phyloP scores from a whole-genome alignment of 2,329 filamentous ascomycete species.

The Aspergillus ruber region DNA sequence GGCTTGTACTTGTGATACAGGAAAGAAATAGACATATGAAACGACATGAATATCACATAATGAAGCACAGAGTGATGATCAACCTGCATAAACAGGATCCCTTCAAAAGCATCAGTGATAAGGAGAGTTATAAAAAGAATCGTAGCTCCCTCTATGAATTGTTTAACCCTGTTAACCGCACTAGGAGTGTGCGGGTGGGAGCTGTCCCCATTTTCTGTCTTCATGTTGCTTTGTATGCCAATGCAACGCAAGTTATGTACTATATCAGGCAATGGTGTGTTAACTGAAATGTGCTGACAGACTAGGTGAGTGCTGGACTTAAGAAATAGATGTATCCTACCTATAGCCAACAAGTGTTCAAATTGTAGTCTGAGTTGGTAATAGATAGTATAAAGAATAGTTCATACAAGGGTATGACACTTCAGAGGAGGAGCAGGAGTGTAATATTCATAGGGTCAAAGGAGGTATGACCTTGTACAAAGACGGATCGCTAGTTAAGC shows the following conservation, averaged over 20 bases:
- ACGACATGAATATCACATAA: not conserved
- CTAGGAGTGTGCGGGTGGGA: not conserved
- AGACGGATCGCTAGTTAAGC: too few relatives aligned
- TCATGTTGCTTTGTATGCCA: not conserved
- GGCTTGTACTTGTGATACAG: not conserved
- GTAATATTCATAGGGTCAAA: too few relatives aligned
- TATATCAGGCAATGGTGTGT: not conserved
- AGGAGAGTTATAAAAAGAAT: not conserved
- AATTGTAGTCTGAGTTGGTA: not conserved
- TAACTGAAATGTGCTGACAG: conserved; percentile 1
- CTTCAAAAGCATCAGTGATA: not conserved
- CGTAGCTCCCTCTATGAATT: not conserved
- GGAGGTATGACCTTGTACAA: too few relatives aligned
- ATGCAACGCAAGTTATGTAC: conserved; percentile 1
- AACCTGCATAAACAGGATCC: not conserved
- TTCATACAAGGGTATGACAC: too few relatives aligned
- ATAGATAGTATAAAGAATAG: not conserved
- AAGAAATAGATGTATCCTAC: not conserved
- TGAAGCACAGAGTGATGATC: not conserved
- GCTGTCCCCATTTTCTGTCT: not conserved
- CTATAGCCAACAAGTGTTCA: conserved; percentile 1
- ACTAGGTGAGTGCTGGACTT: not conserved
- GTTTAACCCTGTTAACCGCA: not conserved
- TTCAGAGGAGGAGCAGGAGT: too few relatives aligned
- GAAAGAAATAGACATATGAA: not conserved